Base-by-base conservation (phyloP, 2,329 filamentous ascomycete species). In the Anthostomella pinea region DNA sequence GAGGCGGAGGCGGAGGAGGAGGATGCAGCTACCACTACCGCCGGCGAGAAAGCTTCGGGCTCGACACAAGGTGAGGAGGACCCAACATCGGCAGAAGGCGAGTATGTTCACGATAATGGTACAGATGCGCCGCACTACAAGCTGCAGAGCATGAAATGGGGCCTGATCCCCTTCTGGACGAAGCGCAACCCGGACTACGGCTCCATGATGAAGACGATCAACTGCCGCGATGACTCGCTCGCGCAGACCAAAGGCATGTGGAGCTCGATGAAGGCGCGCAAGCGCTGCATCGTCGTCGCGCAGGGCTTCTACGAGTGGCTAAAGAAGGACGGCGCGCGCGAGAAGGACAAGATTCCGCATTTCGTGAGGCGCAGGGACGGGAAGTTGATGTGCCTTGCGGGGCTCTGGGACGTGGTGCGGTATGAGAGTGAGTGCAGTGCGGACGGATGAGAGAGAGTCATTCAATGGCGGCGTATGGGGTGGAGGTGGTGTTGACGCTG, bases 271-370 rank as follows among this genome's bases (percentile, higher is more conserved):
- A 96, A 96, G 66, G 80, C 82, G 43, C 79, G 76, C 50, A 95
- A 96, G 65, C 75, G 93, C 19, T 97, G 93, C 59, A 72, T 97
- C 15, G 80, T 97, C 8, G 59, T 95, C 5, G 89, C 87, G 8
- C 85, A 96, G 62, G 93, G 93, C 2, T 98, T 97, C 63, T 98
- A 88, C 56, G 93, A 98, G 63, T 97, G 93, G 93, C 68, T 94
- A 41, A 91, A 91, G 63, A 87, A 83, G 53, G 83, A 54, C 15
- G 77, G 53, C 35, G 72, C 54, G 6, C 90, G 85, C 50, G 84
- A 93, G 35, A 94, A n/a, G n/a, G n/a, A n/a, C n/a, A n/a, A 87
- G 64, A 67, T 91, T 2, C 91, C 93, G 8, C 81, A 97, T 62
- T 96, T 81, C 53, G 77, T 88, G 15, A 90, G 83, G 63, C 73